Base-by-base conservation (phyloP, 1,284 basidiomycete genomes). In the Heterobasidion occidentale region DNA sequence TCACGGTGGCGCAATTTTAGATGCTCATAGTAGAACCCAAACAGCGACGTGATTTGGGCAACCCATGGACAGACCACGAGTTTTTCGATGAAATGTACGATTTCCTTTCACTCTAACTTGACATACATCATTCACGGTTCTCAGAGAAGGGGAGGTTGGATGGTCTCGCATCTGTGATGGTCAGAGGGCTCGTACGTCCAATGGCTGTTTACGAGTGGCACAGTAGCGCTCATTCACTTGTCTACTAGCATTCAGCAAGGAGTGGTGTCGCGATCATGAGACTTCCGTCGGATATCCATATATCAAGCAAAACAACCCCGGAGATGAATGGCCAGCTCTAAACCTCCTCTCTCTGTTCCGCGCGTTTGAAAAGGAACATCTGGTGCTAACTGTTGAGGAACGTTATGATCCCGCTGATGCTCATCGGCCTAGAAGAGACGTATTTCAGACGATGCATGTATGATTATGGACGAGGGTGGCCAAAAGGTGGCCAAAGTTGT, bases 301-400 rank as follows among this genome's bases (percentile, higher is more conserved):
- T 14, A 33, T 36, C 35, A n/a, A 36, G 50, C n/a, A 17, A n/a
- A 14, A 15, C 17, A 17, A 11, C 19, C 15, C 17, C 5, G 7
- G 54, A 52, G 11, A 9, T 9, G 9, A 3, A 44, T 3, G 52
- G 59, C 9, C 46, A 27, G 38, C 55, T 65, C n/a, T 49, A 20
- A 14, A 33, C 47, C 35, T 51, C 36, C 17, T 14, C 33, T 36
- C 12, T 33, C 50, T 51, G n/a, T 42, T 42, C 38, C 38, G 6
- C 38, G 7, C 38, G 11, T 51, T 51, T n/a, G 50, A 35, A 35
- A 33, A 35, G 17, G 50, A 51, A 19, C 33, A 36, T 9, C 17
- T 35, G 36, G 15, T 36, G 1, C n/a, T 51, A 9, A 36, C n/a
- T 17, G 33, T 35, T 14, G 15, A 35, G 9, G 50, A 51, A n/a